Conservation (phyloP, 495 filamentous ascomycete genomes). For the Penicillium simplicissimum region DNA sequence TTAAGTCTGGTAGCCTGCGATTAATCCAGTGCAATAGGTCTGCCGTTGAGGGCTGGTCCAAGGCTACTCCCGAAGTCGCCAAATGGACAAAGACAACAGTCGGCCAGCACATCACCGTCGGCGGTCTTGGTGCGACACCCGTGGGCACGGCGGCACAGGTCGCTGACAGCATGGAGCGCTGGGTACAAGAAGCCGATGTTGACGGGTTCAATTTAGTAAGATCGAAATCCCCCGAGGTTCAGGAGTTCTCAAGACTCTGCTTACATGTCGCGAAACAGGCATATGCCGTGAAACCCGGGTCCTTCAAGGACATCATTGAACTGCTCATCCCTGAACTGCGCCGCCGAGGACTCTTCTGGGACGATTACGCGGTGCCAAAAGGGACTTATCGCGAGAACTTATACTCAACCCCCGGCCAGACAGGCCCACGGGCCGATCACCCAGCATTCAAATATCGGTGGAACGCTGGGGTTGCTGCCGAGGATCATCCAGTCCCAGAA, state of each 20-base stretch:
- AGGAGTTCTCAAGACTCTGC: not conserved
- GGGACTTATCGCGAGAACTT: conserved; percentile 54
- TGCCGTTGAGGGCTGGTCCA: conserved; percentile 51
- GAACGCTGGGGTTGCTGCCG: conserved; percentile 44
- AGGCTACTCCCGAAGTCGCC: conserved; percentile 41
- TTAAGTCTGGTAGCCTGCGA: not conserved
- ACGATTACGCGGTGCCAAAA: conserved; percentile 46
- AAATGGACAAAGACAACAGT: conserved; percentile 68
- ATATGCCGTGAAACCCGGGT: conserved; percentile 61
- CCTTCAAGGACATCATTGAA: conserved; percentile 64
- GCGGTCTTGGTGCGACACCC: conserved; percentile 54
- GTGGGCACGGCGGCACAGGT: conserved; percentile 59
- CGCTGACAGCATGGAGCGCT: conserved; percentile 61
- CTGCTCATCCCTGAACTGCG: conserved; percentile 48
- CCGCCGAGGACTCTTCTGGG: conserved; percentile 49
- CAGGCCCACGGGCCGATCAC: conserved; percentile 47
- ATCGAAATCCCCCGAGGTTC: not conserved
- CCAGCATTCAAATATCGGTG: conserved; percentile 53
- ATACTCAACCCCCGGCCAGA: conserved; percentile 41
- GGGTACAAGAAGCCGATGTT: conserved; percentile 61
- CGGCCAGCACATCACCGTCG: conserved; percentile 62
- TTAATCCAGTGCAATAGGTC: conserved; percentile 30
- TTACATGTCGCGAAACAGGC: conserved; percentile 34
- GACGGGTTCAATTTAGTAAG: conserved; percentile 64
- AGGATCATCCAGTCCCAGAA: conserved; percentile 24